phyloP scores from a whole-genome alignment of 83 land plant species.

The Picea engelmannii region DNA sequence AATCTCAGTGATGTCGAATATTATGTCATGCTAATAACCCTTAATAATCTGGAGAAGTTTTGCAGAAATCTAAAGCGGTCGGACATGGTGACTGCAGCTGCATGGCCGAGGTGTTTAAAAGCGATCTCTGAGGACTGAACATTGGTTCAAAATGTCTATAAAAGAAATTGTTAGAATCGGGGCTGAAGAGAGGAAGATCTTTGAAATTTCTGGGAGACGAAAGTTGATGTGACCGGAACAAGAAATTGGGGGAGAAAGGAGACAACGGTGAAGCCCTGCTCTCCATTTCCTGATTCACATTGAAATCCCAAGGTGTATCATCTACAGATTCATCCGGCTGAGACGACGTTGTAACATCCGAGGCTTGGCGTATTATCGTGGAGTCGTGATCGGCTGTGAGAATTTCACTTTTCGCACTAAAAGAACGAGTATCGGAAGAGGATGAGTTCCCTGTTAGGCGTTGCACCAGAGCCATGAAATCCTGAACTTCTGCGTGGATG shows the following conservation, averaged over 20 bases:
- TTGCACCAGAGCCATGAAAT: constrained; percentile 45
- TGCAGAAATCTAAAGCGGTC: not conserved
- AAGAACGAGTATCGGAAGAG: not conserved
- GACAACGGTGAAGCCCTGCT: not conserved
- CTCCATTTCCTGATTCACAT: too few relatives aligned
- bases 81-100: not conserved
- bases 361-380: too few relatives aligned
- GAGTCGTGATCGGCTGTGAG: too few relatives aligned
- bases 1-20: too few relatives aligned
- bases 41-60: not conserved
- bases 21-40: too few relatives aligned
- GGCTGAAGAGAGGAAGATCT: constrained; percentile 11
- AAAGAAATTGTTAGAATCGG: not conserved
- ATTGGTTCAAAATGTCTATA: not conserved
- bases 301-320: not conserved
- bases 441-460: constrained; percentile 38
- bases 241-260: not conserved
- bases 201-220: not conserved
- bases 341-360: too few relatives aligned
- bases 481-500: constrained; percentile 18
- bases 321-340: too few relatives aligned
- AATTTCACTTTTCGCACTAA: not conserved
- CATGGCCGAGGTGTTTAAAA: too few relatives aligned
- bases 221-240: not conserved
- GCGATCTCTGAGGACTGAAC: not conserved